phyloP scores from a whole-genome alignment of 2,329 filamentous ascomycete genomes.

The Colletotrichum somersetense region DNA sequence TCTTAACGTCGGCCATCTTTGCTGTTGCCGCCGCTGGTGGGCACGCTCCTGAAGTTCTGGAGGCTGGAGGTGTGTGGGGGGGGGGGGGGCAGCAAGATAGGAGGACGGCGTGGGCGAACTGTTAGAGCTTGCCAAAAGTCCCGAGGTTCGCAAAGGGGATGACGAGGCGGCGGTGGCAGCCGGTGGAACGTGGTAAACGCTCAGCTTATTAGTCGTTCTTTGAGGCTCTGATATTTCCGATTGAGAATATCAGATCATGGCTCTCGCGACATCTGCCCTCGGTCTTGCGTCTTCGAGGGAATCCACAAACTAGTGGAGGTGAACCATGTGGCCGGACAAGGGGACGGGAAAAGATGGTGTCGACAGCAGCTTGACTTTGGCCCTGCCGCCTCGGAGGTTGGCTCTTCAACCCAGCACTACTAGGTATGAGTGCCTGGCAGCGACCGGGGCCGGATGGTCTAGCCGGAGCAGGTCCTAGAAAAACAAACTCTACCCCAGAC shows the following conservation, averaged over 20 bases:
- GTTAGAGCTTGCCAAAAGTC: constrained; percentile 4
- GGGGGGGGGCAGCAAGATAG: neutral
- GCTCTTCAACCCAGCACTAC: neutral
- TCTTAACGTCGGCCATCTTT: constrained; percentile 47
- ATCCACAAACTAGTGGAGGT: constrained; percentile 42
- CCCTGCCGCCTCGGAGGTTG: constrained; percentile 4
- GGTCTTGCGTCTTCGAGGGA: constrained; percentile 40
- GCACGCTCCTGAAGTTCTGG: neutral
- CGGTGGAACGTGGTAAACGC: constrained; percentile 10
- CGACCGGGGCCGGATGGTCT: constrained; percentile 29
- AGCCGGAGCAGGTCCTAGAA: constrained; percentile 19
- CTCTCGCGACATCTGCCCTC: constrained; percentile 41
- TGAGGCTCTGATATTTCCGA: constrained; percentile 27
- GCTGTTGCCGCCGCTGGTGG: constrained; percentile 42
- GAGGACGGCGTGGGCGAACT: constrained; percentile 16
- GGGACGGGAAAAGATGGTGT: constrained; percentile 37
- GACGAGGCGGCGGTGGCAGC: constrained; percentile 18
- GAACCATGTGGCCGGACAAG: constrained; percentile 36
- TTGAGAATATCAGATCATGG: constrained; percentile 36
- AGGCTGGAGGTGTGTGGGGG: neutral
- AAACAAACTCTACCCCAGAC: constrained; percentile 32
- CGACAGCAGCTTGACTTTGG: constrained; percentile 12
- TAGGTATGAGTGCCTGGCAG: neutral
- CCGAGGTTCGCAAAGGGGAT: constrained; percentile 3
- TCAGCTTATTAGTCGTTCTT: constrained; percentile 38